These are phyloP conservation scores for Chlorella sp. DNA, from an alignment of 139 green algal species.

Conservation along the genomic window DNA sequence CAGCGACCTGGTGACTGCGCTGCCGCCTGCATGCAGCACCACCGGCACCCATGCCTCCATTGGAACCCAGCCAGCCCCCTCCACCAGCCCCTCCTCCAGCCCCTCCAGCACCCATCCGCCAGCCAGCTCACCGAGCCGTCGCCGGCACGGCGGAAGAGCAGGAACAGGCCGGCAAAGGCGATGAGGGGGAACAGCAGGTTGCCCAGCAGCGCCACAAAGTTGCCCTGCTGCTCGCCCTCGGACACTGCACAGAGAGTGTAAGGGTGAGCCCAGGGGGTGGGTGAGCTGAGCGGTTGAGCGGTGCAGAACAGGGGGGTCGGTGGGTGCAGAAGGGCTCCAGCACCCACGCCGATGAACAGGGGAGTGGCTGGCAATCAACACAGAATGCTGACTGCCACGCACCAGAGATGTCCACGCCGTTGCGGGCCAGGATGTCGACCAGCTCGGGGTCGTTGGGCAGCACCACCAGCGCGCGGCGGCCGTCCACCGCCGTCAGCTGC, in stretches of 20 bases:
- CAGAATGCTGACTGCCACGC: too few relatives aligned
- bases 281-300: too few relatives aligned
- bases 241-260: neutral
- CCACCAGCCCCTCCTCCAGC: too few relatives aligned
- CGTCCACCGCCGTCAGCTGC: slow-evolving; percentile 80
- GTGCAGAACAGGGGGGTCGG: too few relatives aligned
- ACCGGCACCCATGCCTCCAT: too few relatives aligned
- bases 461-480: slow-evolving; percentile 79
- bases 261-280: neutral
- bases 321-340: too few relatives aligned
- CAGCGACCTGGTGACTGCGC: too few relatives aligned
- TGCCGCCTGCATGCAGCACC: too few relatives aligned
- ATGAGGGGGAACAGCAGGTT: slow-evolving; percentile 99
- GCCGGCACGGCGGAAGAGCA: slow-evolving; percentile 89
- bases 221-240: slow-evolving; percentile 93
- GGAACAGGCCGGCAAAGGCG: slow-evolving; percentile 98
- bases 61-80: too few relatives aligned
- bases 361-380: too few relatives aligned
- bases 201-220: slow-evolving; percentile 94
- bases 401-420: slow-evolving; percentile 92
- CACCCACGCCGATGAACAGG: too few relatives aligned
- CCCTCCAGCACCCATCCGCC: too few relatives aligned
- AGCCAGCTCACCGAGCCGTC: slow-evolving; percentile 45
- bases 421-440: slow-evolving; percentile 92
- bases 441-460: slow-evolving; percentile 93